Conservation (phyloP, 192 early-diverging fungal genomes). For the Coemansia sp. region DNA sequence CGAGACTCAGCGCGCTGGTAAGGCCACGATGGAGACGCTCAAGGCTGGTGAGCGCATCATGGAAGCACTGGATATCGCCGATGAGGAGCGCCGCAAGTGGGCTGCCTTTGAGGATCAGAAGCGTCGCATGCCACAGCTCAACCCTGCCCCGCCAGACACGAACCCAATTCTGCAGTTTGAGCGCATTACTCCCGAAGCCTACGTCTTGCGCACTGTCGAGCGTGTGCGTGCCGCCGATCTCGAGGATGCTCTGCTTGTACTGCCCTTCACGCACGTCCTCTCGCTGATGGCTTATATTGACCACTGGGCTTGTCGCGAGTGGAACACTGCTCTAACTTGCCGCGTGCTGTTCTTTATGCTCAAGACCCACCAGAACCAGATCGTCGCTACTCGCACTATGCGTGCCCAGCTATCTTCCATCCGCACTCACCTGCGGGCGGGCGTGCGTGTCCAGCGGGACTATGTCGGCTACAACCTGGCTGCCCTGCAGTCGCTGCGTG, state of each 20-base stretch:
- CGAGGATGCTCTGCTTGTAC: conserved; percentile 85
- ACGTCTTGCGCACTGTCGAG: conserved; percentile 77
- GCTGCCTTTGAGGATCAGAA: conserved; percentile 60
- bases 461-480: conserved; percentile 88
- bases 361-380: conserved; percentile 86
- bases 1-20: conserved; percentile 74
- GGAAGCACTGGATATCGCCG: conserved; percentile 88
- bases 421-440: conserved; percentile 60
- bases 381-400: conserved; percentile 79
- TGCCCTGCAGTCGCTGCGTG: conserved; percentile 70
- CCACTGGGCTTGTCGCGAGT: conserved; percentile 79
- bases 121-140: conserved; percentile 36
- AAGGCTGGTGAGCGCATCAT: conserved; percentile 94
- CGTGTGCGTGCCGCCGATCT: conserved; percentile 81
- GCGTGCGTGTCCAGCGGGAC: conserved; percentile 74
- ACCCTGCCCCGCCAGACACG: conserved; percentile 52
- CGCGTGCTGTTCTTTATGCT: conserved; percentile 85
- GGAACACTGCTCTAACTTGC: conserved; percentile 76
- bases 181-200: conserved; percentile 68
- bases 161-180: conserved; percentile 70
- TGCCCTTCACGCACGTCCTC: conserved; percentile 81
- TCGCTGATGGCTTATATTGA: conserved; percentile 76
- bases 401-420: conserved; percentile 73
- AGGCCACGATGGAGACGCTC: conserved; percentile 90
- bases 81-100: conserved; percentile 74